phyloP scores from a whole-genome alignment of 495 filamentous ascomycete genomes.

The Aspergillus haitiensis region DNA sequence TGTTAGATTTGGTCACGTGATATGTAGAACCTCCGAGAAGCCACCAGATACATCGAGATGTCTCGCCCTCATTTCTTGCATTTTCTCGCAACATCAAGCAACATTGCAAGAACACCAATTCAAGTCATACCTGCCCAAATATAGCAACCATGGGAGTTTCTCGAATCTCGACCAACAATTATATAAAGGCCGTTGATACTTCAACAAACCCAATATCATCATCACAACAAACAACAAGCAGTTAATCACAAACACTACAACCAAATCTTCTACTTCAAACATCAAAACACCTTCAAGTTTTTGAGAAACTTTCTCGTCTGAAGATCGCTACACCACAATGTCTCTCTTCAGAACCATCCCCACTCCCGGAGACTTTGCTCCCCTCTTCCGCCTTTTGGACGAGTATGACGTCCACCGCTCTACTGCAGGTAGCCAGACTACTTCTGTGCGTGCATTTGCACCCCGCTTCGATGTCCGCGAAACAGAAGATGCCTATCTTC shows the following conservation, averaged over 20 bases:
- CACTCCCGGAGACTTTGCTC: constrained; percentile 37
- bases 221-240: constrained; percentile 17
- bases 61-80: constrained; percentile 4
- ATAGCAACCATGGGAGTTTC: constrained; percentile 12
- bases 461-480: constrained; percentile 86
- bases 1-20: constrained; percentile 27
- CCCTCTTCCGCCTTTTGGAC: constrained; percentile 50
- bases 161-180: constrained; percentile 9
- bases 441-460: constrained; percentile 52
- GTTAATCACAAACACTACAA: constrained; percentile 1
- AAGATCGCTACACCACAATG: constrained; percentile 30
- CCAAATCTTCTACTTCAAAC: not conserved
- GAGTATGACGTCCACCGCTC: constrained; percentile 47
- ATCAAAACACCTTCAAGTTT: constrained; percentile 7
- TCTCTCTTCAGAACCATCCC: constrained; percentile 43
- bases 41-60: constrained; percentile 21
- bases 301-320: constrained; percentile 1
- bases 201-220: constrained; percentile 7
- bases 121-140: not conserved
- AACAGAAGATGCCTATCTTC: constrained; percentile 66
- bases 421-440: constrained; percentile 16
- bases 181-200: constrained; percentile 23
- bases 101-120: constrained; percentile 2
- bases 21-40: constrained; percentile 37
- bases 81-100: constrained; percentile 19